Evolutionary conservation across 768 basidiomycete genomes (phyloP), one percentile per base, ranked within the genome.

Genomic region (Lactarius sanguifluus): DNA sequence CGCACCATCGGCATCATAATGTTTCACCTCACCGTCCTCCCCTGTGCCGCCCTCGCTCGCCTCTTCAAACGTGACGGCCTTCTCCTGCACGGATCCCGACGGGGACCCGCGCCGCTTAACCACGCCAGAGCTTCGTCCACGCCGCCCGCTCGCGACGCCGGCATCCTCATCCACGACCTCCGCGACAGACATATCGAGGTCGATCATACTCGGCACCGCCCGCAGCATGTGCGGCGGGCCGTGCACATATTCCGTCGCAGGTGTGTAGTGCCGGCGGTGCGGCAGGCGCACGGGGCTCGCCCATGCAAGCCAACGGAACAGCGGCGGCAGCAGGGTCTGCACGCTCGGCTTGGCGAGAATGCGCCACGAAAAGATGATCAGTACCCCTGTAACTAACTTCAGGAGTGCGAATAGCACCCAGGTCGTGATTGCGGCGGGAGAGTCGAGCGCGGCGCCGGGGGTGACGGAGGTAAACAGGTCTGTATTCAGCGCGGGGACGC

Each of bases 1-100:
- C 86, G 69, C 64, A 92, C 92, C 92, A 76, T 92, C 91, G 15
- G 90, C 92, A 77, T 94, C 93, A 71, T 93, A 92, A 77, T 91
- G 91, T 64, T 86, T 90, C 52, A 87, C 80, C 58, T 78, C 79
- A 54, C 78, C 81, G 45, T 69, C 70, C 20, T 76, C 56, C 2
- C 18, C 73, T 38, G 36, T 58, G 28, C 73, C 66, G 1, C 72
- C 70, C 25, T 73, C 72, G 47, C 34, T 20, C 65, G 58, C 63
- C 38, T 69, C 36, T 36, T 36, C 64, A 15, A 64, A 64, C n/a
- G 20, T 16, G 18, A 66, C 68, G 25, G 60, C 47, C 64, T 70
- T 66, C 64, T 69, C 71, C 41, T 47, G 60, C 28, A 18, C 25
- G n/a, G 5, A 30, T 13, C 23, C 64, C 1, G 58, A 18, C 32